These are phyloP conservation scores for Phytopythium oedochilum DNA, from an alignment of 352 stramenopile genomes.

Conservation along the genomic window DNA sequence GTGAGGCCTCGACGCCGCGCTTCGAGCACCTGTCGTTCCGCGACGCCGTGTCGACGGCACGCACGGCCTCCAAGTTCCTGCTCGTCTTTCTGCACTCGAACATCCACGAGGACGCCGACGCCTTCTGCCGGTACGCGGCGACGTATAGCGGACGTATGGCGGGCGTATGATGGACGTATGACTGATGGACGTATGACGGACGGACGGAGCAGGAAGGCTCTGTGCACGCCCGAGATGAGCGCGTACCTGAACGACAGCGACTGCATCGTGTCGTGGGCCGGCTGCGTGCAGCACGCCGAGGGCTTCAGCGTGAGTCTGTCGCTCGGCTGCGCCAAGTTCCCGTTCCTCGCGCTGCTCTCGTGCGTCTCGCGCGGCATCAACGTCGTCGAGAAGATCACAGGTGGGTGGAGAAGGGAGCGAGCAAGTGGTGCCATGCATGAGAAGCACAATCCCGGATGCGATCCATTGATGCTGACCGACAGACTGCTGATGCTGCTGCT, in stretches of 20 bases:
- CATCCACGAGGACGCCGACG: slow-evolving; percentile 73
- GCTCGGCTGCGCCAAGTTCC: slow-evolving; percentile 79
- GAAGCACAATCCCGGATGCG: too few relatives aligned
- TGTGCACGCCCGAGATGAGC: slow-evolving; percentile 71
- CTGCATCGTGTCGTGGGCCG: slow-evolving; percentile 78
- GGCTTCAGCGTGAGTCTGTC: slow-evolving; percentile 77
- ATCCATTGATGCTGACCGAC: background rate
- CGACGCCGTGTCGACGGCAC: slow-evolving; percentile 71
- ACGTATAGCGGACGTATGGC: background rate
- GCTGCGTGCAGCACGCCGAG: slow-evolving; percentile 74
- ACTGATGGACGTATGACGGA: background rate
- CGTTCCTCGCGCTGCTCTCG: slow-evolving; percentile 74
- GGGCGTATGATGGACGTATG: background rate
- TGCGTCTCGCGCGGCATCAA: slow-evolving; percentile 76
- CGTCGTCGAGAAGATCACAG: slow-evolving; percentile 83
- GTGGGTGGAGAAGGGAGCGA: too few relatives aligned
- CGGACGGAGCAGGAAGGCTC: slow-evolving; percentile 36
- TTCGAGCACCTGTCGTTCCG: slow-evolving; percentile 84
- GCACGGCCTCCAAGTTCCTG: slow-evolving; percentile 80
- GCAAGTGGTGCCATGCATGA: too few relatives aligned
- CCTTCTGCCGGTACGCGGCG: slow-evolving; percentile 51
- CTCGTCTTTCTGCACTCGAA: slow-evolving; percentile 83
- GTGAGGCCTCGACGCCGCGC: slow-evolving; percentile 40
- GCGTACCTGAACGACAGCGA: slow-evolving; percentile 77
- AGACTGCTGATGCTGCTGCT: background rate